Conservation (phyloP, 306 rosid genomes). For the Sesbania bispinosa region DNA sequence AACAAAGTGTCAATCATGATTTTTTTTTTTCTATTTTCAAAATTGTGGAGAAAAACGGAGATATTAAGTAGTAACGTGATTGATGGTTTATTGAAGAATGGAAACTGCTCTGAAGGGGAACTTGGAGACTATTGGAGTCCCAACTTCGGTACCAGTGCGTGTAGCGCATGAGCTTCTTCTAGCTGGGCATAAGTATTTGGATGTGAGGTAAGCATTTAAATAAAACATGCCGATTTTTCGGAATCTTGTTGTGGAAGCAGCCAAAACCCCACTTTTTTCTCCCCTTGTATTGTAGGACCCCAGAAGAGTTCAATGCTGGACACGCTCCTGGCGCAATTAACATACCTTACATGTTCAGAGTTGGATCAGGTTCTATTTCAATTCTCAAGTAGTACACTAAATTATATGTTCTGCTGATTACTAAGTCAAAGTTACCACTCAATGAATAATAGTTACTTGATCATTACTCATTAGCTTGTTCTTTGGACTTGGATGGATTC, state of each 20-base stretch:
- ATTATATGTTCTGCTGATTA: not conserved
- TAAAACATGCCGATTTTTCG: not conserved
- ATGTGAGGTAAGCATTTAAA: conserved; percentile 55
- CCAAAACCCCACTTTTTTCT: not conserved
- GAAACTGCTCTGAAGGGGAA: conserved; percentile 44
- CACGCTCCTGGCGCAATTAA: conserved; percentile 73
- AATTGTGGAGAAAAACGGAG: too few species aligned
- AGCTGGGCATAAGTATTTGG: conserved; percentile 90
- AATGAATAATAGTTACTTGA: not conserved
- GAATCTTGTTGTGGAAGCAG: not conserved
- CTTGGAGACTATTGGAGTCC: conserved; percentile 49
- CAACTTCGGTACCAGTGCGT: conserved; percentile 84
- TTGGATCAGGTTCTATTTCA: conserved; percentile 65
- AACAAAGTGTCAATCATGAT: not conserved
- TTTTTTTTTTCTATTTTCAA: not conserved
- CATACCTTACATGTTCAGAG: conserved; percentile 72
- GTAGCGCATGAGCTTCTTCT: conserved; percentile 80
- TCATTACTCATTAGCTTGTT: not conserved
- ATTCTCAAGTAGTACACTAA: not conserved
- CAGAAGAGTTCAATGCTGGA: conserved; percentile 72
- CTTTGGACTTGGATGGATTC: not conserved
- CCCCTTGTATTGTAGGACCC: conserved; percentile 42
- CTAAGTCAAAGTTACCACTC: not conserved
- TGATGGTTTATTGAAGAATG: conserved; percentile 31
- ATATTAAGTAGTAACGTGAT: not conserved